Evolutionary conservation across 345 rosid genomes (phyloP).

Genomic region (Clausena lansium): DNA sequence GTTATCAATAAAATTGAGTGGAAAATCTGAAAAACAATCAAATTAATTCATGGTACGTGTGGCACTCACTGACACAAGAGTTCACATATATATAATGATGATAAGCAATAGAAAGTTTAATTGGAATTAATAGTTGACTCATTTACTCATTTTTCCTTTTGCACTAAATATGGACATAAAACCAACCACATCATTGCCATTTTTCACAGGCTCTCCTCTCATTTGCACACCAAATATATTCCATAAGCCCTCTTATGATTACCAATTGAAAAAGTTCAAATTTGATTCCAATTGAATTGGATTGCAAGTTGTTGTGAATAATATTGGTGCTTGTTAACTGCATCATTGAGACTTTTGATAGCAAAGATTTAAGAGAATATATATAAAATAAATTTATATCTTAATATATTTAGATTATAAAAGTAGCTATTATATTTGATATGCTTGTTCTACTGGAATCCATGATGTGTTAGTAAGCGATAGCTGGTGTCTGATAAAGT

Average conservation of each 20-base stretch:
- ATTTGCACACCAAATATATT: slow-evolving; percentile 4
- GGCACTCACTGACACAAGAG: neutral
- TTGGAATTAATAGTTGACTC: slow-evolving; percentile 23
- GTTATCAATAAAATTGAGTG: neutral
- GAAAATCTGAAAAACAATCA: neutral
- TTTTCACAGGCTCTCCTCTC: neutral
- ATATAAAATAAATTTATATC: too few relatives aligned
- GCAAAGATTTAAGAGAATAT: neutral
- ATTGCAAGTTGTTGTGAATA: neutral
- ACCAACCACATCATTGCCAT: slow-evolving; percentile 28
- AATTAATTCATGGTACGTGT: neutral
- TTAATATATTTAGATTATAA: too few relatives aligned
- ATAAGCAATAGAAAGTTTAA: slow-evolving; percentile 1
- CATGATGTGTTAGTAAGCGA: slow-evolving; percentile 16
- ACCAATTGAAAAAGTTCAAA: neutral
- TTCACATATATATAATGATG: neutral
- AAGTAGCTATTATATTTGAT: neutral
- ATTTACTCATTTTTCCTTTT: slow-evolving; percentile 11
- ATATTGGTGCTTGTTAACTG: neutral
- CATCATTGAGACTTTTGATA: neutral
- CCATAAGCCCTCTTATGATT: slow-evolving; percentile 15
- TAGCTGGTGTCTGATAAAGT: slow-evolving; percentile 30
- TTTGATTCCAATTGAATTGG: neutral
- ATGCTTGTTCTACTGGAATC: slow-evolving; percentile 26
- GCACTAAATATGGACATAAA: slow-evolving; percentile 48